Evolutionary conservation across 83 land plant genomes (phyloP).

Genomic region (Larix sibirica): DNA sequence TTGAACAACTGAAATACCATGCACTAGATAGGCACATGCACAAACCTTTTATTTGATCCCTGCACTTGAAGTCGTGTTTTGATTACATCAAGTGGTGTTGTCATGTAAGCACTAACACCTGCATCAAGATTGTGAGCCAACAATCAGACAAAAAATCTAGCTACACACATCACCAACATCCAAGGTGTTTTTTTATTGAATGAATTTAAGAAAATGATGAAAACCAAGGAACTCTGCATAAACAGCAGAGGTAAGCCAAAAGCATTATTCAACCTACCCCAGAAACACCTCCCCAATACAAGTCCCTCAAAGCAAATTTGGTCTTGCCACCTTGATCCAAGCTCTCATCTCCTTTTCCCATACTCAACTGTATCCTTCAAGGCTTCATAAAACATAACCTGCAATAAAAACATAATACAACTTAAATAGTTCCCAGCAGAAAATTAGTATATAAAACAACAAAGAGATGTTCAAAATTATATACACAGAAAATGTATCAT

Average conservation of each 20-base stretch:
- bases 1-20: background rate
- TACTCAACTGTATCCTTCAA: slow-evolving; percentile 61
- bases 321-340: slow-evolving; percentile 22
- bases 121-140: slow-evolving; percentile 16
- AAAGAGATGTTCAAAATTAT: background rate
- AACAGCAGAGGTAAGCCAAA: background rate
- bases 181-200: background rate
- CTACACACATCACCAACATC: background rate
- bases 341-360: slow-evolving; percentile 43
- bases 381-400: slow-evolving; percentile 93
- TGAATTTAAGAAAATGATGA: background rate
- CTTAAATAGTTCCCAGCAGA: background rate
- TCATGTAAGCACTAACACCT: slow-evolving; percentile 91
- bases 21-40: background rate
- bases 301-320: slow-evolving; percentile 76
- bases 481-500: background rate
- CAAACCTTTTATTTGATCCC: slow-evolving; percentile 73
- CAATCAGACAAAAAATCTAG: background rate
- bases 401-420: slow-evolving; percentile 7
- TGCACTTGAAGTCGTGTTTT: slow-evolving; percentile 97
- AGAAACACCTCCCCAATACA: slow-evolving; percentile 88
- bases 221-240: background rate
- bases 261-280: slow-evolving; percentile 61
- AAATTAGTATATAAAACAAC: background rate
- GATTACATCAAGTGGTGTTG: slow-evolving; percentile 94